These are phyloP conservation scores for Cardamine chenopodiifolia DNA, from an alignment of 345 rosid genomes.

Conservation along the genomic window DNA sequence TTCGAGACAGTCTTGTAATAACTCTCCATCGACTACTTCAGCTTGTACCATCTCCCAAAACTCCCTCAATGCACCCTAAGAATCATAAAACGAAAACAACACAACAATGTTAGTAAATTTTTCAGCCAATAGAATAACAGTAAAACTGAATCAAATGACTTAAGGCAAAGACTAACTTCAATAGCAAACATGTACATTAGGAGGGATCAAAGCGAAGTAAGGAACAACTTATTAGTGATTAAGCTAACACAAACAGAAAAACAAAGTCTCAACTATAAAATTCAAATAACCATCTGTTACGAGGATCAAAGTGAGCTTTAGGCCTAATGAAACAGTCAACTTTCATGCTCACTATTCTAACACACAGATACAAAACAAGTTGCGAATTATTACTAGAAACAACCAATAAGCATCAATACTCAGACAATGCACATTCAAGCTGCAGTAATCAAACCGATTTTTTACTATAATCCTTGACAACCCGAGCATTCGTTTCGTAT, in stretches of 20 bases:
- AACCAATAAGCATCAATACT: background rate
- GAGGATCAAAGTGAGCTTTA: slow-evolving; percentile 2
- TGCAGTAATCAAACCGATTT: background rate
- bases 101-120: background rate
- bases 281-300: background rate
- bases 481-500: background rate
- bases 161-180: slow-evolving; percentile 1
- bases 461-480: background rate
- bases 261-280: background rate
- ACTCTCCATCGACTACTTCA: slow-evolving; percentile 68
- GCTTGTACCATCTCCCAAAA: slow-evolving; percentile 56
- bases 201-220: background rate
- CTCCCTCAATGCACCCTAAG: slow-evolving; percentile 71
- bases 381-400: too few species aligned
- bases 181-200: slow-evolving; percentile 4
- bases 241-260: background rate
- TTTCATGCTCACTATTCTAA: slow-evolving; percentile 1
- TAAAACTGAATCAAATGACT: background rate
- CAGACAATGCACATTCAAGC: background rate
- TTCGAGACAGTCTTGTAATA: slow-evolving; percentile 75
- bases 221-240: background rate
- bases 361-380: background rate
- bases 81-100: background rate
- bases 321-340: background rate
- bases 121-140: background rate